Base-by-base conservation (phyloP, 768 basidiomycete genomes). In the Mycena crocata region DNA sequence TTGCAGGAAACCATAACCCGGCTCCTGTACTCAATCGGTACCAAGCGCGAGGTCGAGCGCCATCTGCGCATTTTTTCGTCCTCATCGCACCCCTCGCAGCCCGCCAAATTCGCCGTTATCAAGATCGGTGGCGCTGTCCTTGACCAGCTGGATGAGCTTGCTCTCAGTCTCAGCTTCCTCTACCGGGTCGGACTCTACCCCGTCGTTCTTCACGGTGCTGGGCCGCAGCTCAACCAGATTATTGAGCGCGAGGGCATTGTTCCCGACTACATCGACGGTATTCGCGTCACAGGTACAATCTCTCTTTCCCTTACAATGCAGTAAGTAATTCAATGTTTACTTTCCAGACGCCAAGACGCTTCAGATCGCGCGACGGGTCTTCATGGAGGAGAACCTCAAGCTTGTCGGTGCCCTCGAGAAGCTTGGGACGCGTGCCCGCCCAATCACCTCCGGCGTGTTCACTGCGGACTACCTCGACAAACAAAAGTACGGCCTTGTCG, bases 141-240 rank as follows among this genome's bases (percentile, higher is more conserved):
- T 8, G 93, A 91, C 73, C 89, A 99, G 65, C 82, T 98, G 57
- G 93, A 98, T 68, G 96, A 98, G 70, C 90, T 99, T 50, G 96
- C 96, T 6, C 89, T 96, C 55, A 97, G 93, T 69, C 86, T 99
- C 72, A 96, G 95, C 80, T 99, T 99, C 85, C 84, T 99, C 64
- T 97, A 97, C 81, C 90, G 96, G 34, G 92, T 99, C 52, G 98
- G 98, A 5, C 87, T 99, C n/a, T 99, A 97, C 81, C 98, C 98
- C 0, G 93, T 99, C 65, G 90, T 99, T 54, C 87, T 99, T 7
- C 98, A 99, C 81, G 98, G 98, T 54, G 97, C 91, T 66, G 97
- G 97, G 30, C 97, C 96, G 24, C 96, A 98, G 76, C 81, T 97
- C 70, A 99, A 99, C 81, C 90, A 91, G 66, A 94, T 98, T 71